Percentiles rank a stretch among this genome's conserved stretches.
Conservation (phyloP, 352 stramenopile genomes). For the Lagenidium sp. region DNA sequence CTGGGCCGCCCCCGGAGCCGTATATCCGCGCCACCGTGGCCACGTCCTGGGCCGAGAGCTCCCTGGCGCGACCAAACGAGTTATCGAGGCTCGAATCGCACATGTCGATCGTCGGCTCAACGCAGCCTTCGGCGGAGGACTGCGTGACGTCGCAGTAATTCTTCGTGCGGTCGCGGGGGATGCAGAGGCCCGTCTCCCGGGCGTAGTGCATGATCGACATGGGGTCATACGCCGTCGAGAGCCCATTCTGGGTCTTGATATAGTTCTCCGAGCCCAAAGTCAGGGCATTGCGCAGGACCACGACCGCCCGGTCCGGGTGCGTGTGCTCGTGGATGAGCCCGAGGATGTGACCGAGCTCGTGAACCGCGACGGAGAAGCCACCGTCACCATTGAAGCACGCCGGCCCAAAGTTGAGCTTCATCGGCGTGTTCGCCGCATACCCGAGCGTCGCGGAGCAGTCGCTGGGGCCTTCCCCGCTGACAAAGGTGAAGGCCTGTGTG, state of each 20-base stretch:
- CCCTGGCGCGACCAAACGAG: slow-evolving; percentile 7
- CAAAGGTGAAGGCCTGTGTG: slow-evolving; percentile 25
- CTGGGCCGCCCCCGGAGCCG: slow-evolving; percentile 2
- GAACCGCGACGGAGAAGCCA: slow-evolving; percentile 23
- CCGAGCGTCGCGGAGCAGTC: slow-evolving; percentile 35
- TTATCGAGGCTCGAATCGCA: slow-evolving; percentile 15
- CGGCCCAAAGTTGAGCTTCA: slow-evolving; percentile 34
- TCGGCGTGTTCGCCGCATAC: slow-evolving; percentile 22
- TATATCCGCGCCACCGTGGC: slow-evolving; percentile 10
- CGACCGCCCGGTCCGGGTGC: slow-evolving; percentile 29
- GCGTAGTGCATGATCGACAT: slow-evolving; percentile 40
- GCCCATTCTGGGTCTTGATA: slow-evolving; percentile 19
- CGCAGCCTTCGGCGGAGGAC: slow-evolving; percentile 15
- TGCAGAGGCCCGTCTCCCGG: slow-evolving; percentile 26
- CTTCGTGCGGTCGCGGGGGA: slow-evolving; percentile 18
- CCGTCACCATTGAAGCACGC: slow-evolving; percentile 33
- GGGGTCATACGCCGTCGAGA: slow-evolving; percentile 22
- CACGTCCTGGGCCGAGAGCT: slow-evolving; percentile 8
- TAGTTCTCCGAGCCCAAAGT: slow-evolving; percentile 46
- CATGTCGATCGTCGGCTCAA: slow-evolving; percentile 8
- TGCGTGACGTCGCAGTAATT: slow-evolving; percentile 31
- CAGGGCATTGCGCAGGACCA: slow-evolving; percentile 28
- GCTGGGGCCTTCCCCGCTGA: slow-evolving; percentile 12
- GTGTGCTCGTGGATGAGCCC: slow-evolving; percentile 39
- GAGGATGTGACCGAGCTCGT: slow-evolving; percentile 35